Evolutionary conservation across 1,139 yeast species (phyloP).

Genomic region (Sugiyamaella castrensis): DNA sequence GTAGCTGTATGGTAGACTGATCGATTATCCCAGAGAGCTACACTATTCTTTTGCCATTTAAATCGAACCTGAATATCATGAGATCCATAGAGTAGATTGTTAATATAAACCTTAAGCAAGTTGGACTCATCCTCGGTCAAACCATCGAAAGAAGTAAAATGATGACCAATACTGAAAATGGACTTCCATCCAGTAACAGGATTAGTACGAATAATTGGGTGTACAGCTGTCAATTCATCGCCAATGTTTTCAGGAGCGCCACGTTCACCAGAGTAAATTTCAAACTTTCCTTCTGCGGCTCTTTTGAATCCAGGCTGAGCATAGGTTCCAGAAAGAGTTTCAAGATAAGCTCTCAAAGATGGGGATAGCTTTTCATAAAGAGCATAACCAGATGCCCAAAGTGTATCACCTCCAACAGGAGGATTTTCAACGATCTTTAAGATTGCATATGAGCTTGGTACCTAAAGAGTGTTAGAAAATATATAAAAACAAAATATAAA

Average conservation of each 20-base stretch:
- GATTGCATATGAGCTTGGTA: constrained; percentile 46
- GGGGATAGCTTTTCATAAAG: constrained; percentile 48
- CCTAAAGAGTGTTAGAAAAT: constrained; percentile 57
- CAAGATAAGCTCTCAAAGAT: constrained; percentile 43
- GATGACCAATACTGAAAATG: constrained; percentile 43
- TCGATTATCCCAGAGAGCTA: constrained; percentile 44
- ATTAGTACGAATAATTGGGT: constrained; percentile 50
- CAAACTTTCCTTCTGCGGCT: constrained; percentile 35
- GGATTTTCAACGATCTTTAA: constrained; percentile 46
- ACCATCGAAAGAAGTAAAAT: constrained; percentile 44
- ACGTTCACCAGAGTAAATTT: constrained; percentile 37
- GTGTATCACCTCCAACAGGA: constrained; percentile 46
- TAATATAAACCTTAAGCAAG: constrained; percentile 43
- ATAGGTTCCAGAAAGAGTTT: constrained; percentile 37
- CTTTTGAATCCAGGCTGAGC: constrained; percentile 32
- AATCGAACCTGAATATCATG: constrained; percentile 53
- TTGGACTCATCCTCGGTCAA: constrained; percentile 41
- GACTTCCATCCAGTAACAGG: constrained; percentile 58
- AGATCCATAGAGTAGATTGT: constrained; percentile 43
- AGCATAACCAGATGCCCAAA: constrained; percentile 47
- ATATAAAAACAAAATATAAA: constrained; percentile 59
- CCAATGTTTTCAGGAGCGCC: constrained; percentile 37
- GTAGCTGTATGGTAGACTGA: constrained; percentile 33
- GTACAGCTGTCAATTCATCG: constrained; percentile 35
- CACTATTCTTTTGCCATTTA: constrained; percentile 55